Evolutionary conservation across 495 filamentous ascomycete genomes (phyloP), one percentile per base, ranked within the genome.

Genomic region (Neurospora cerealis): DNA sequence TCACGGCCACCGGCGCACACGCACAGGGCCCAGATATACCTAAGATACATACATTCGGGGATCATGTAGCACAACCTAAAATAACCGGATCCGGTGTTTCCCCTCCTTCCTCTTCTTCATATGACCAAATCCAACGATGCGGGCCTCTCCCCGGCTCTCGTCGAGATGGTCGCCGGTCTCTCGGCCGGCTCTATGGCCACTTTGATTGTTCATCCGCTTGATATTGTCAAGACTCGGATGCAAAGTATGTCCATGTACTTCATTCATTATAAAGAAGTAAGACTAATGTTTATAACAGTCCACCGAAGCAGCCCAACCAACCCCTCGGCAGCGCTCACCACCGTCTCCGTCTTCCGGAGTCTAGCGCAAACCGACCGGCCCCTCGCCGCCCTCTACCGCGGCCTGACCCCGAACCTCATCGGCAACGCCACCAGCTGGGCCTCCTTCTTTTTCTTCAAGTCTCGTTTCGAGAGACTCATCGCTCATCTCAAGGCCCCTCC

Each of bases 201-300:
- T 39, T 87, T 98, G 73, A 86, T 88, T 70, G 91, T 91, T 36
- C 93, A 95, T 84, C 96, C 96, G 24, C 87, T 99, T 70, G 96
- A 99, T 83, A 88, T 98, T 73, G 88, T 98, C 78, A 99, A 99
- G 84, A 98, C 94, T 46, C 91, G 96, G 73, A 89, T 99, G 77
- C 96, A 99, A 84, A 88, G 94, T 95, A 82, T 62, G 77, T 75
- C 44, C 40, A 19, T 73, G 10, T 2, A 41, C 46, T 10, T 69
- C 42, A 36, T 21, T 24, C 40, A 28, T 19, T n/a, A 70, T 71
- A 54, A 40, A 62, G 48, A 37, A 69, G 46, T n/a, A 37, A 34
- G 15, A 5, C 36, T n/a, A 36, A 17, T 40, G 8, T 75, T 5
- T 3, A n/a, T 3, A 34, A 37, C 70, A 81, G 83, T 85, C 71